These are phyloP conservation scores for Yamadazyma sp. DNA, from an alignment of 805 yeast species.

Conservation along the genomic window DNA sequence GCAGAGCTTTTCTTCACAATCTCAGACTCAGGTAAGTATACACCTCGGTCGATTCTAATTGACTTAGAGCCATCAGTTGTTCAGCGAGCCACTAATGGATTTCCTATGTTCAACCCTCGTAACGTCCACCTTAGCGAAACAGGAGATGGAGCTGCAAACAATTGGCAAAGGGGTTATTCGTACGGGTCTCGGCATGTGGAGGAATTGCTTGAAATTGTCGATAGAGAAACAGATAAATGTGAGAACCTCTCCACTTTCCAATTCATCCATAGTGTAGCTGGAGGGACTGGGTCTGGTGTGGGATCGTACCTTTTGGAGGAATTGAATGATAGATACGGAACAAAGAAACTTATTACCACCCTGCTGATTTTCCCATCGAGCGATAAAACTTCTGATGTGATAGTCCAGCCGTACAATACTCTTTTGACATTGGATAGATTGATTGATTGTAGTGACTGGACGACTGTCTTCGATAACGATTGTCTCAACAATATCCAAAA, in stretches of 20 bases:
- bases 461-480: conserved; percentile 88
- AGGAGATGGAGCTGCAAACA: conserved; percentile 94
- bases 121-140: conserved; percentile 75
- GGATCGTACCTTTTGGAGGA: conserved; percentile 82
- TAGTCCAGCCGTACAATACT: conserved; percentile 95
- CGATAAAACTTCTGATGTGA: conserved; percentile 85
- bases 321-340: conserved; percentile 71
- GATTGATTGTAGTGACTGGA: conserved; percentile 81
- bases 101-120: conserved; percentile 77
- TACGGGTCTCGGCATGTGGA: conserved; percentile 71
- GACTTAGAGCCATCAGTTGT: conserved; percentile 93
- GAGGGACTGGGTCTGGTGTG: conserved; percentile 97
- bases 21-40: conserved; percentile 71
- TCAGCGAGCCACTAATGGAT: conserved; percentile 51
- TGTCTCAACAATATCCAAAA: conserved; percentile 76
- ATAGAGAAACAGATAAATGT: conserved; percentile 85
- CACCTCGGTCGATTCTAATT: conserved; percentile 82
- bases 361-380: conserved; percentile 84
- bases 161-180: conserved; percentile 89
- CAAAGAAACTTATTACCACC: conserved; percentile 80
- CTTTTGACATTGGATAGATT: conserved; percentile 78
- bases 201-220: conserved; percentile 77
- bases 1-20: conserved; percentile 81
- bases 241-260: conserved; percentile 91
- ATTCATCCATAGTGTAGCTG: conserved; percentile 91